Evolutionary conservation across 1,139 yeast species (phyloP), one percentile per base, ranked within the genome.

Genomic region (Yamadazyma blattariae): DNA sequence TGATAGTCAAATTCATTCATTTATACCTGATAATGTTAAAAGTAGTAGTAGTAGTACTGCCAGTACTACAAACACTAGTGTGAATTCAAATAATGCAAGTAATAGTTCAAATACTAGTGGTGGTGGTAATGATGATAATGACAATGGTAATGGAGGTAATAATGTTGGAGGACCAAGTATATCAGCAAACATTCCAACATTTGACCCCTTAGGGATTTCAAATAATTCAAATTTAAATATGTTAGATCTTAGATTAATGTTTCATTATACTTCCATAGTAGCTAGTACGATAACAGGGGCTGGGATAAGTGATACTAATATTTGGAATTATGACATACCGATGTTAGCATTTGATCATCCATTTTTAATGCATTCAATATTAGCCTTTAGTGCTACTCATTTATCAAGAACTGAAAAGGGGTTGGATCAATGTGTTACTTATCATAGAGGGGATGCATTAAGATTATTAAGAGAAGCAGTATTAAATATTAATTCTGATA

Each of bases 351-450:
- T 90, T 59, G 79, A 83, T 40, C 82, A 82, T 56, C 96, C 96
- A 13, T 89, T 87, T 50, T 65, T 90, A 46, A 89, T 90, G 97
- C 97, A 90, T 57, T 80, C 95, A 1, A 71, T 90, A 3, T 64
- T 90, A 37, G 95, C 96, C 12, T 86, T 90, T 50, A 80, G 95
- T 42, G 97, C 97, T 2, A 87, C 97, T 0, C 97, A 90, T 60
- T 63, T 90, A 33, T 79, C 94, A 6, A 65, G 95, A 44, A 79
- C 84, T 1, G 86, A 82, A 47, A 71, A 79, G 33, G 89, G 90
- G 0, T 67, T 86, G 38, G 95, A 85, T 50, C 86, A 82, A 50
- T 84, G 87, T 45, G 94, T 89, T 8, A 87, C 95, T 0, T 74
- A 81, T 35, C 97, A 90, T 58, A 65, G 97, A 29, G 88, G 95